Percentiles rank a stretch among this genome's conserved stretches.
Conservation (phyloP, 805 yeast species). For the Gaillardinia entomophila region DNA sequence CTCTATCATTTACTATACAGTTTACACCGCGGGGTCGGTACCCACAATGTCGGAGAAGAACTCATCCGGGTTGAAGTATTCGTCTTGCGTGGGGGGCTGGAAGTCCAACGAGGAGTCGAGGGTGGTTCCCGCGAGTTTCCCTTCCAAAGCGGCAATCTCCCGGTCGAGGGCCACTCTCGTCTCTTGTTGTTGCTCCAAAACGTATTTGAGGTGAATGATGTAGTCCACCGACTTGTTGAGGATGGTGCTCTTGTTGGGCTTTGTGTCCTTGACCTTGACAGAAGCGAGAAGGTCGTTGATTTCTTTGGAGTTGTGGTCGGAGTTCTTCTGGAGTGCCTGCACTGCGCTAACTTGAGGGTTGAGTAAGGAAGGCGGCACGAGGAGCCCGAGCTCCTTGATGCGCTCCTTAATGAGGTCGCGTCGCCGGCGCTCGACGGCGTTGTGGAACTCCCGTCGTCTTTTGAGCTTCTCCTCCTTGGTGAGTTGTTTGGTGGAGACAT, state of each 20-base stretch:
- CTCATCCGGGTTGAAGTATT: neutral
- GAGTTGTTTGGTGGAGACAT: slow-evolving; percentile 27
- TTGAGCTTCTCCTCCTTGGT: slow-evolving; percentile 66
- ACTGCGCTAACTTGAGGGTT: slow-evolving; percentile 41
- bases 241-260: slow-evolving; percentile 79
- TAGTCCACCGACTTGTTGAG: slow-evolving; percentile 77
- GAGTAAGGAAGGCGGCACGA: slow-evolving; percentile 73
- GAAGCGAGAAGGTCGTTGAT: slow-evolving; percentile 30
- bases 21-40: neutral
- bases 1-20: too few species aligned
- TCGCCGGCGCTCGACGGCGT: slow-evolving; percentile 89
- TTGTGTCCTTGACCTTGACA: slow-evolving; percentile 54
- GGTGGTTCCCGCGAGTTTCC: neutral
- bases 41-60: neutral
- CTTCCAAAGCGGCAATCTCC: slow-evolving; percentile 12
- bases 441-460: slow-evolving; percentile 83
- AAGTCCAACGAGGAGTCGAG: neutral
- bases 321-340: slow-evolving; percentile 32
- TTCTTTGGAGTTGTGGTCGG: slow-evolving; percentile 23
- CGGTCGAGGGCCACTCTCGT: slow-evolving; percentile 36
- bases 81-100: neutral
- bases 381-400: slow-evolving; percentile 73
- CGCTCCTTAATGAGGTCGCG: slow-evolving; percentile 87
- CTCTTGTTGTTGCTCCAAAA: slow-evolving; percentile 50
- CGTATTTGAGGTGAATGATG: slow-evolving; percentile 58